Evolutionary conservation across 495 filamentous ascomycete species (phyloP).

Genomic region (Hypoxylon lenormandii): DNA sequence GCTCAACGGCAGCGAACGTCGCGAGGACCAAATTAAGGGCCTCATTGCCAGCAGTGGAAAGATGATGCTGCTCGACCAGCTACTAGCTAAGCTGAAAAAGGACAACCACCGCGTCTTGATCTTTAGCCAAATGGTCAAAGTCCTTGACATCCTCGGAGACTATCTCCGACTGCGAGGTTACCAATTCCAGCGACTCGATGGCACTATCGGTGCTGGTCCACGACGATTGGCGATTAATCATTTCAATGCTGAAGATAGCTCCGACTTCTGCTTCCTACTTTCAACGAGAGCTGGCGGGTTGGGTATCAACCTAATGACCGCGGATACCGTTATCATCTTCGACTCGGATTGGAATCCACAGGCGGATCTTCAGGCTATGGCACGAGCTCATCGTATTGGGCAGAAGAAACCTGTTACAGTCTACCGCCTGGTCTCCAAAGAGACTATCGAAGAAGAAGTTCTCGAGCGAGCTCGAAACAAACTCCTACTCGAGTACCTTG

Average conservation of each 20-base stretch:
- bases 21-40: slow-evolving; percentile 87
- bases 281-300: slow-evolving; percentile 96
- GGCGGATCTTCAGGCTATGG: slow-evolving; percentile 98
- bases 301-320: slow-evolving; percentile 98
- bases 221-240: slow-evolving; percentile 94
- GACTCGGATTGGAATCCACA: slow-evolving; percentile 99
- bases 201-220: slow-evolving; percentile 86
- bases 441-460: slow-evolving; percentile 97
- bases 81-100: slow-evolving; percentile 87
- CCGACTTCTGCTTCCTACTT: slow-evolving; percentile 94
- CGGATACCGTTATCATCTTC: slow-evolving; percentile 96
- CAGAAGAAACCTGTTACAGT: slow-evolving; percentile 96
- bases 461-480: slow-evolving; percentile 96
- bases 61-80: slow-evolving; percentile 96
- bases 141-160: slow-evolving; percentile 94
- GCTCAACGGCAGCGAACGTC: slow-evolving; percentile 76
- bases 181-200: slow-evolving; percentile 91
- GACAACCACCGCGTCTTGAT: slow-evolving; percentile 96
- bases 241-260: slow-evolving; percentile 93
- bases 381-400: slow-evolving; percentile 94
- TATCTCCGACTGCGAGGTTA: slow-evolving; percentile 91
- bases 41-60: slow-evolving; percentile 97
- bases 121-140: slow-evolving; percentile 99
- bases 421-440: slow-evolving; percentile 93
- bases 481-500: slow-evolving; percentile 96